phyloP scores from a whole-genome alignment of 2,329 filamentous ascomycete genomes.

The Akanthomyces uredinophilus region DNA sequence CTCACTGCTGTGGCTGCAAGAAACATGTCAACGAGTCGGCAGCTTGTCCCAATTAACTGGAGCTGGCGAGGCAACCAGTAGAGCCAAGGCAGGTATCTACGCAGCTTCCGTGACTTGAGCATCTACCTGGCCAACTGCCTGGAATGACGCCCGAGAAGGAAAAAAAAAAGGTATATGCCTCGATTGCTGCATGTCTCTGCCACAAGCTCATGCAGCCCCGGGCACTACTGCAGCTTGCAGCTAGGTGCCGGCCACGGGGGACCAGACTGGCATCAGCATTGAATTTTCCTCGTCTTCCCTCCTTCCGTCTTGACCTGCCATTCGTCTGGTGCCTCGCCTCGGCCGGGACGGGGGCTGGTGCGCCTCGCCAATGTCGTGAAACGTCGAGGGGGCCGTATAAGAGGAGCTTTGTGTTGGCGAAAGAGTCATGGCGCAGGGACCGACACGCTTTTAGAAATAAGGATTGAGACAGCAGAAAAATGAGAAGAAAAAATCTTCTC shows the following conservation, averaged over 20 bases:
- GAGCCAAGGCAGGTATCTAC: neutral
- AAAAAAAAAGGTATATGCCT: neutral
- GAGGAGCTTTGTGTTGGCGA: neutral
- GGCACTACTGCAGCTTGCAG: constrained; percentile 12
- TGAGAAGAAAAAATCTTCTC: neutral
- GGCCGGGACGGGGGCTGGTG: neutral
- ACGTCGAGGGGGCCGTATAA: constrained; percentile 1
- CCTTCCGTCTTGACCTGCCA: neutral
- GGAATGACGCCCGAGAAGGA: neutral
- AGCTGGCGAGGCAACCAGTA: neutral
- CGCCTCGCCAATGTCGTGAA: constrained; percentile 1
- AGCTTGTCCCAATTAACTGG: no score
- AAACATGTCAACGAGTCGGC: no score
- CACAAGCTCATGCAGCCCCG: constrained; percentile 6
- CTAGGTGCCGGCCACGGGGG: neutral
- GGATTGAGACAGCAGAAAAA: neutral
- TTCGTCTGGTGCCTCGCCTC: neutral
- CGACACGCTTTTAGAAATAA: neutral
- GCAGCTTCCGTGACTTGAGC: neutral
- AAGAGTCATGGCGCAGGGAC: neutral
- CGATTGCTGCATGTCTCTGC: constrained; percentile 11
- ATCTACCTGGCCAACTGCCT: neutral
- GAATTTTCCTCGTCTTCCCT: neutral
- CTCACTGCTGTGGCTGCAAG: no score
- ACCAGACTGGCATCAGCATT: neutral